Base-by-base conservation (phyloP, 805 yeast species). In the Wickerhamiella lipophila region DNA sequence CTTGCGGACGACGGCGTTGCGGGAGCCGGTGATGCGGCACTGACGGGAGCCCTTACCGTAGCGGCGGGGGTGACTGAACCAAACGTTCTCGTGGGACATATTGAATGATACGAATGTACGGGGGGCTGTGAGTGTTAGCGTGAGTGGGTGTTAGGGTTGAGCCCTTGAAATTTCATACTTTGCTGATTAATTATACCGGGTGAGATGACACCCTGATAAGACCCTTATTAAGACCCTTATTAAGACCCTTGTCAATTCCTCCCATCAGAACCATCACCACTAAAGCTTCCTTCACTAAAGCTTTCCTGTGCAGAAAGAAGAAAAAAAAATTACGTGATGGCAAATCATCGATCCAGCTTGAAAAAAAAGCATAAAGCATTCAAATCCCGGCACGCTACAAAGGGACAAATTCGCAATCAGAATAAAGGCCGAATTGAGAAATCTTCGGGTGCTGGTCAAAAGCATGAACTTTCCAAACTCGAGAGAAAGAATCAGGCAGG, bases 31-130 rank as follows among this genome's bases (percentile, higher is more conserved):
- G 79, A 89, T 88, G 75, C 97, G 92, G 81, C 97, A 92, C 78
- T 85, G 92, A 79, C 99, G 95, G 68, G 97, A 84, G 78, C 99
- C 99, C 85, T 92, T 92, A 76, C 98, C 98, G 87, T 79, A 89
- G 77, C 88, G 85, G 97, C 86, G 81, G 99, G 98, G 95, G 92
- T 98, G 47, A 40, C 43, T 40, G 43, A 40, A 92, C 99, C 99
- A 92, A 81, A 89, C 95, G 87, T 86, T 82, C 82, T 86, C 96
- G 96, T 88, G 97, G 83, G 96, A 96, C 97, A 88, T 88, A 56
- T 76, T 83, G 78, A 40, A 19, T 18, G 30, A 40, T 22, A 40
- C 30, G 43, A 21, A 21, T 25, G 26, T 21, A 6, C 5, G 6
- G 43, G 8, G 43, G 8, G 43, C 21, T 30, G 23, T 11, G 26